Conservation (phyloP, 1,284 basidiomycete genomes). For the Cystobasidiaceae sp. region DNA sequence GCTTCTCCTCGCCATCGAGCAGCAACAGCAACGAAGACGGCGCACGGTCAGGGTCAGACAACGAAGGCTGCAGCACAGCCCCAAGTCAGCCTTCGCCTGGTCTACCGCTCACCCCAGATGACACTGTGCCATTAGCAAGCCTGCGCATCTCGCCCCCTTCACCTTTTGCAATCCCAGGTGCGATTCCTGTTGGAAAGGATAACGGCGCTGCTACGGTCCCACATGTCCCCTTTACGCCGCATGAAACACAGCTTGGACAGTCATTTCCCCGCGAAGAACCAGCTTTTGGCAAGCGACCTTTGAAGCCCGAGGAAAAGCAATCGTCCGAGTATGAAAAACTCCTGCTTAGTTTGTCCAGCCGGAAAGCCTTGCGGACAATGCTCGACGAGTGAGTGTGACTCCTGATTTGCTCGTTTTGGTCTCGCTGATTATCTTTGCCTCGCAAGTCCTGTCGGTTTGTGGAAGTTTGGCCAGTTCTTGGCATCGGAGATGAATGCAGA, state of each 20-base stretch:
- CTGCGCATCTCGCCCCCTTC: slow-evolving; percentile 2
- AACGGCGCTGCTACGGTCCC: no score
- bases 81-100: background rate
- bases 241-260: no score
- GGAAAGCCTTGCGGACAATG: slow-evolving; percentile 26
- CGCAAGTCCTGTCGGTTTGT: slow-evolving; percentile 22
- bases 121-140: background rate
- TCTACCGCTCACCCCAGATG: background rate
- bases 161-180: background rate
- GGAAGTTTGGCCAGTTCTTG: slow-evolving; percentile 34
- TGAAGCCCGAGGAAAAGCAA: background rate
- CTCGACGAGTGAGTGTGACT: slow-evolving; percentile 29
- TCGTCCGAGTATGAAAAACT: slow-evolving; percentile 17
- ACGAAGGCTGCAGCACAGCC: background rate
- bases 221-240: no score
- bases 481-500: slow-evolving; percentile 32
- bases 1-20: slow-evolving; percentile 1
- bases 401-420: background rate
- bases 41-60: no score
- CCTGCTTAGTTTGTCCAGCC: slow-evolving; percentile 21
- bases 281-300: no score
- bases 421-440: background rate
- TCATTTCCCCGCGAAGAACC: no score
- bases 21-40: background rate
- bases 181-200: background rate